Percentiles rank a stretch among this genome's conserved stretches.
These are phyloP conservation scores for Huntiella decipiens DNA, from an alignment of 2,329 filamentous ascomycete species.

Conservation along the genomic window DNA sequence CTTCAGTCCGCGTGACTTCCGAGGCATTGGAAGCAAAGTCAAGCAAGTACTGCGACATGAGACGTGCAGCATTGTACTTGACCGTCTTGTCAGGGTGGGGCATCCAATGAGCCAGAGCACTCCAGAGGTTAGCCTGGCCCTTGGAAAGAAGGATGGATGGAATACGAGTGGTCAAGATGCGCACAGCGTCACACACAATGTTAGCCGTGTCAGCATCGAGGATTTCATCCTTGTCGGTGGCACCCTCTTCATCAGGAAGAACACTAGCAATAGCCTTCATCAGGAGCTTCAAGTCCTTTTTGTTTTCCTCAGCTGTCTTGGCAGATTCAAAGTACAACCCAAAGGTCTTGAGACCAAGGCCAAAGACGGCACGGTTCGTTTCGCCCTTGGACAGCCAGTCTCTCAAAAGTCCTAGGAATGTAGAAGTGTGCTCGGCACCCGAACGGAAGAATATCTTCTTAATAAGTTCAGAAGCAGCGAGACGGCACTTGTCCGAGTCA, in stretches of 20 bases:
- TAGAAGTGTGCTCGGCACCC: constrained; percentile 50
- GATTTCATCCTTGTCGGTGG: constrained; percentile 18
- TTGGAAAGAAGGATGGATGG: constrained; percentile 43
- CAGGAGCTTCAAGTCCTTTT: constrained; percentile 48
- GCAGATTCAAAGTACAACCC: constrained; percentile 61
- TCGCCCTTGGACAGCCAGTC: constrained; percentile 56
- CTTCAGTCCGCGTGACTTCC: constrained; percentile 13
- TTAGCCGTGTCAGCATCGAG: constrained; percentile 53
- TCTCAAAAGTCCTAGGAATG: constrained; percentile 51
- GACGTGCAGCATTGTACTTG: constrained; percentile 54
- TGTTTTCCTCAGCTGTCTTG: constrained; percentile 36
- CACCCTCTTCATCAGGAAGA: constrained; percentile 30
- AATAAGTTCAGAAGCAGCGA: constrained; percentile 61
- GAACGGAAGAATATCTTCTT: constrained; percentile 65
- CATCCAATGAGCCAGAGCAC: constrained; percentile 45
- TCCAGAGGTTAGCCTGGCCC: constrained; percentile 50
- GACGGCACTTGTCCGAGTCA: constrained; percentile 65
- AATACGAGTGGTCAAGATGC: constrained; percentile 46
- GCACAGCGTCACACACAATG: constrained; percentile 50
- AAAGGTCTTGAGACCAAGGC: constrained; percentile 63
- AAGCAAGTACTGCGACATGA: constrained; percentile 60
- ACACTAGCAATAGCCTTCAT: constrained; percentile 33
- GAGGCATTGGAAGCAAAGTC: constrained; percentile 43
- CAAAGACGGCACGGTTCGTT: constrained; percentile 50
- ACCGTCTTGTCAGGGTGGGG: constrained; percentile 55